Evolutionary conservation across 768 basidiomycete genomes (phyloP), one percentile per base, ranked within the genome.

Genomic region (Mycena polygramma): DNA sequence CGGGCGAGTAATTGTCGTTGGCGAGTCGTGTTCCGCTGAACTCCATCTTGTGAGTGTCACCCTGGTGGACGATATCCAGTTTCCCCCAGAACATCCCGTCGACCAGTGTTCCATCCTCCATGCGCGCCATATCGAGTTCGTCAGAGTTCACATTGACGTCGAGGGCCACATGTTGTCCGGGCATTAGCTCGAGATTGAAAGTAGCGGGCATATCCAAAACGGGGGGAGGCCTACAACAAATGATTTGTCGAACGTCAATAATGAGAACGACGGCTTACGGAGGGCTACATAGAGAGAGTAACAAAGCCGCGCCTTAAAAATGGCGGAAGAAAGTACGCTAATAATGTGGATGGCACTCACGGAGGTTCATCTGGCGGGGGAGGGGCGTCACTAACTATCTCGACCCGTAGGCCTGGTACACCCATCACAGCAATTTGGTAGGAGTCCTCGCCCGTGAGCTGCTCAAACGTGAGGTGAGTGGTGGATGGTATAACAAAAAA

Each of bases 11-110:
- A 59, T 91, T 87, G 62, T 86, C 85, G 57, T 87, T 86, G 57
- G 85, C 85, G 70, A 95, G 84, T 37, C 91, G 89, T 30, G 94
- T 94, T 30, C 94, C 94, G 60, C 81, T 90, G 78, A 96, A 96
- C 74, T 95, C 94, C 87, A 96, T 88, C 65, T 86, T 86, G 79
- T 96, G 94, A 20, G 81, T 90, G 74, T 93, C 92, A 39, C 90
- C 92, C 1, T 88, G 83, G 76, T 96, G 94, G 15, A 94, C 88
- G 59, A 96, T 93, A 73, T 89, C 90, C 63, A 96, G 88, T 77
- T 95, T 95, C 6, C 94, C 94, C 93, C 92, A 95, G 81, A 95
- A 96, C 80, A 88, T 83, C 48, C 94, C 94, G 57, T 94, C 94
- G 22, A 96, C 94, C 26, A 90, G 83, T 17, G 93, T 95, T 1